Evolutionary conservation across 2,329 filamentous ascomycete genomes (phyloP), one percentile per base, ranked within the genome.

Genomic region (Pseudocercospora fuligena): DNA sequence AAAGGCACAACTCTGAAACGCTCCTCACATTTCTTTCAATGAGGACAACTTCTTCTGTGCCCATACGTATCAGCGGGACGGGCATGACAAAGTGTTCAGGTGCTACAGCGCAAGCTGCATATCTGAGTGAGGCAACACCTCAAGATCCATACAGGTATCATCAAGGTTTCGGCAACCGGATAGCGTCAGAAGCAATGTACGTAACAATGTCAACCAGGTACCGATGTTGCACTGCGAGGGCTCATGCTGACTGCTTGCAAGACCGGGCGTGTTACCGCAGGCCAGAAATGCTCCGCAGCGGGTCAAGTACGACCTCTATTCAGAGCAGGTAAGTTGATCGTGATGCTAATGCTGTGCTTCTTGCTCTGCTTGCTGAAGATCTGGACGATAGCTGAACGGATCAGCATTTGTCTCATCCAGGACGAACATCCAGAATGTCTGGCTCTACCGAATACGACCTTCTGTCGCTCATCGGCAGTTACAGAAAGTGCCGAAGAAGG

Each of bases 251-350:
- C 14, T 14, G n/a, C 9, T 25, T 19, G 27, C 25, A 12, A 69
- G 70, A 23, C 68, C 68, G 12, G 69, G 63, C 23, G 66, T 69
- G 12, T 46, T 72, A 21, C 69, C 71, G 19, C 66, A 66, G 25
- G 69, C 60, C 7, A 47, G 63, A 63, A 77, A 76, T 61, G 67
- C 69, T 40, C 75, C 75, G 6, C 75, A 76, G 62, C 77, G 76
- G 46, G 79, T 78, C 65, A 79, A 77, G 62, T 75, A 74, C 59
- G 74, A 72, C 27, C 65, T 77, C 12, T 75, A 73, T 36, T 73
- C 75, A 5, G 75, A 77, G 62, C 75, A 76, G 54, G 67, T 69
- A 51, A 12, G 59, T 29, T n/a, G 4, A 29, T 21, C 1, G 19
- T 23, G 16, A 5, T 51, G 7, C 5, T 11, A 2, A 31, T 4